These are phyloP conservation scores for Paraglomus occultum DNA, from an alignment of 192 early-diverging fungal species.

Conservation along the genomic window DNA sequence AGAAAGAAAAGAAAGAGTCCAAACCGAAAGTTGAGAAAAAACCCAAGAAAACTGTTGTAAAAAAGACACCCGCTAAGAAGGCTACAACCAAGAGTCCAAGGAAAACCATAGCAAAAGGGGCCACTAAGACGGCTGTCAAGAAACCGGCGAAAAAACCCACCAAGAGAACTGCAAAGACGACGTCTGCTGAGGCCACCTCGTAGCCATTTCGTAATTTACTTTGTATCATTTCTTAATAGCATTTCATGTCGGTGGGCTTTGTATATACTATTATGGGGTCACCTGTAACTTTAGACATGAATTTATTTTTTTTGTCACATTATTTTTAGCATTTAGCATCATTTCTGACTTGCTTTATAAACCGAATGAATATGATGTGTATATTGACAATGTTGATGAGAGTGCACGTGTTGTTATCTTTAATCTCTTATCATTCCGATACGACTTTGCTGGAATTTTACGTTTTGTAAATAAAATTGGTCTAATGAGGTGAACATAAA, in stretches of 20 bases:
- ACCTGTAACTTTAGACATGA: no score
- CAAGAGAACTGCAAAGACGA: background rate
- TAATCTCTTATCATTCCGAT: background rate
- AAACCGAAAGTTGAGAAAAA: slow-evolving; percentile 23
- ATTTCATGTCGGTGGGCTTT: no score
- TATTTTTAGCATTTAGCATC: background rate
- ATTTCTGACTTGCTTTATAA: slow-evolving; percentile 5
- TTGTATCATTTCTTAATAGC: no score
- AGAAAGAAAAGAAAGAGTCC: slow-evolving; percentile 6
- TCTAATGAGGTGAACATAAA: background rate
- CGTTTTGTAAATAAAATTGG: background rate
- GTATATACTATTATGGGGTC: no score
- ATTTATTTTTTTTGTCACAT: background rate
- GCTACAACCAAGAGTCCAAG: background rate
- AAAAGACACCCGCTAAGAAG: slow-evolving; percentile 2
- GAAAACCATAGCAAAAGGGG: background rate
- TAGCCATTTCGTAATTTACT: no score
- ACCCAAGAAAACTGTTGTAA: background rate
- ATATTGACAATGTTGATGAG: background rate
- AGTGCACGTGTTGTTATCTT: background rate
- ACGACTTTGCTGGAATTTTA: background rate
- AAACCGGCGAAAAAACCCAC: background rate
- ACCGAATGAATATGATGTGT: background rate
- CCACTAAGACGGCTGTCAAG: slow-evolving; percentile 2
- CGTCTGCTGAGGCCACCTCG: background rate